Evolutionary conservation across 495 filamentous ascomycete genomes (phyloP), one percentile per base, ranked within the genome.

Genomic region (Aspergillus nanangensis): DNA sequence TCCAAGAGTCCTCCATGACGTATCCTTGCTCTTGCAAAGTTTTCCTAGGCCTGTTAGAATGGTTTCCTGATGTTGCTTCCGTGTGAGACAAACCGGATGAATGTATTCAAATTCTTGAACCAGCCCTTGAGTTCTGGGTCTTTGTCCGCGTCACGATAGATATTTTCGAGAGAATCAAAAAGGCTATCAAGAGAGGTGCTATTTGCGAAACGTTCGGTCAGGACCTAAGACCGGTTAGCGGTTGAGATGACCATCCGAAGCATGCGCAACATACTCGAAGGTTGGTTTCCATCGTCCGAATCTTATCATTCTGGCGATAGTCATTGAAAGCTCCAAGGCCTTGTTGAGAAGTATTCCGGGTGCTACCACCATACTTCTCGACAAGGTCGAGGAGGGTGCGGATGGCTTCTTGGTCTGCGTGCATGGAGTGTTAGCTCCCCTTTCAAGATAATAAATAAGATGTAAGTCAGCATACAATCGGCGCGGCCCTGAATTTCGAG

Each of bases 201-300:
- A 66, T 97, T 97, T 59, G 93, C 93, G 53, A 96, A 97, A 37
- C 93, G 84, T 72, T 98, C 94, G 49, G 97, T 81, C 15, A 98
- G 76, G 11, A 79, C 85, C 87, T 91, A 61, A 8, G 66, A 55
- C 23, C 44, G 41, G 31, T 87, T 65, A 84, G 36, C 23, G 9
- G 23, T 15, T 76, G 64, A 67, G 63, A 39, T 46, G 44, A 44
- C 41, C 35, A 19, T 39, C 34, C 8, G 8, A 17, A 9, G 38
- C 11, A 8, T 25, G 31, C 3, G 2, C 13, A 27, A 71, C 72
- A 43, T 65, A 86, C 84, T 74, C 83, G 89, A 41, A 98, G 74
- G 56, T 94, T 84, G 62, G 78, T 74, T 65, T 96, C 88, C 25
- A 88, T 90, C 21, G 70, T 70, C 41, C 78, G 62, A 23, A 97